Evolutionary conservation across 441 rosid genomes (phyloP), one percentile per base, ranked within the genome.

Genomic region (Populus trichocarpa): DNA sequence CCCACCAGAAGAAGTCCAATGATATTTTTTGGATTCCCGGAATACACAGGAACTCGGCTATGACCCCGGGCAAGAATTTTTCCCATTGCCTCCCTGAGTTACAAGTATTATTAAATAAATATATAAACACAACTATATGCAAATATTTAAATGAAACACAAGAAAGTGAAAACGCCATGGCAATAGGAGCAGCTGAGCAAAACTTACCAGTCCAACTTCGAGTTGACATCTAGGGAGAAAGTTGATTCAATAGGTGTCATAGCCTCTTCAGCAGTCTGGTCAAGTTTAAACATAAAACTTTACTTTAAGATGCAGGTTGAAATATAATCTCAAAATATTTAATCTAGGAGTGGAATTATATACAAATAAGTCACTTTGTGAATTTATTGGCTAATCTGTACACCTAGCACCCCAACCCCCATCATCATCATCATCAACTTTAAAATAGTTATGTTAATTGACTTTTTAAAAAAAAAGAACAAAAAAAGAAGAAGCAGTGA

Each of bases 171-270:
- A 30, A 11, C 25, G 25, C 20, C 57, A 36, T 61, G 64, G 70
- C 33, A 77, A 23, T 74, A 67, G 33, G 53, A 80, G 38, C 46
- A 74, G 7, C 50, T 22, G 38, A 23, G 30, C 35, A 67, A 74
- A 61, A 84, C 78, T 84, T 79, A 96, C 99, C 99, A 94, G 84
- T 96, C 99, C 85, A 96, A 83, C 84, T 96, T 96, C 78, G 99
- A 89, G 85, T 95, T 91, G 70, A 95, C 98, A 84, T 95, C 97
- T 77, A 95, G 82, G 22, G 98, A 94, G 79, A 96, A 96, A 72
- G 97, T 92, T 38, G 97, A 93, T 82, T 96, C 98, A 79, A 96
- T 96, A 38, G 99, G 99, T 23, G 99, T 96, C 99, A 96, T 94
- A 59, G 99, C 99, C 87, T 96, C 97, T 80, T 93, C 96, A 65